Evolutionary conservation across 768 basidiomycete genomes (phyloP).

Genomic region (Clavaria fumosa): DNA sequence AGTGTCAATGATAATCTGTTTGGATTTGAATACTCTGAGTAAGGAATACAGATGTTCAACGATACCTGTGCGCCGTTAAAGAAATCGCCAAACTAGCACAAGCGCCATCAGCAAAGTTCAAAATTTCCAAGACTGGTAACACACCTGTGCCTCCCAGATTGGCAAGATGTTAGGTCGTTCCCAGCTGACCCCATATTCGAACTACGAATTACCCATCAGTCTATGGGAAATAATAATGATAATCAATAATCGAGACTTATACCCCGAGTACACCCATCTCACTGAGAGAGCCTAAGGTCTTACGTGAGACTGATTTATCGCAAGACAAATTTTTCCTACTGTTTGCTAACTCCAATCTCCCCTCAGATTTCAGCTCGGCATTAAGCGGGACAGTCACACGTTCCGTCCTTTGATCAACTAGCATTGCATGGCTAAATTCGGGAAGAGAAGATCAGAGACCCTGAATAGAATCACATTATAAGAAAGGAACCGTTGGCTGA

Average conservation of each 20-base stretch:
- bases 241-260: conserved; percentile 26
- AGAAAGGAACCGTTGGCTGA: conserved; percentile 42
- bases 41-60: neutral
- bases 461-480: neutral
- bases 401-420: conserved; percentile 79
- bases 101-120: conserved; percentile 1
- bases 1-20: conserved; percentile 72
- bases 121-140: conserved; percentile 4
- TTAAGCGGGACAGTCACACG: conserved; percentile 72
- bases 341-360: conserved; percentile 75
- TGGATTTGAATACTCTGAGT: neutral
- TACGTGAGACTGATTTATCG: neutral
- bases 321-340: conserved; percentile 42
- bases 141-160: conserved; percentile 86
- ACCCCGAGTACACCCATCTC: conserved; percentile 81
- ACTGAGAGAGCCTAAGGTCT: conserved; percentile 59
- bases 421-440: conserved; percentile 53
- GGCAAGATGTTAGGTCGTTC: conserved; percentile 66
- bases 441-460: conserved; percentile 4
- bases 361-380: conserved; percentile 38
- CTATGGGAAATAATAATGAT: conserved; percentile 3
- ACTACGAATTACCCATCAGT: conserved; percentile 25
- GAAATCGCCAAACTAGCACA: conserved; percentile 73
- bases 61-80: conserved; percentile 72
- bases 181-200: conserved; percentile 87